Evolutionary conservation across 805 yeast species (phyloP).

Genomic region (Yarrowia sp.): DNA sequence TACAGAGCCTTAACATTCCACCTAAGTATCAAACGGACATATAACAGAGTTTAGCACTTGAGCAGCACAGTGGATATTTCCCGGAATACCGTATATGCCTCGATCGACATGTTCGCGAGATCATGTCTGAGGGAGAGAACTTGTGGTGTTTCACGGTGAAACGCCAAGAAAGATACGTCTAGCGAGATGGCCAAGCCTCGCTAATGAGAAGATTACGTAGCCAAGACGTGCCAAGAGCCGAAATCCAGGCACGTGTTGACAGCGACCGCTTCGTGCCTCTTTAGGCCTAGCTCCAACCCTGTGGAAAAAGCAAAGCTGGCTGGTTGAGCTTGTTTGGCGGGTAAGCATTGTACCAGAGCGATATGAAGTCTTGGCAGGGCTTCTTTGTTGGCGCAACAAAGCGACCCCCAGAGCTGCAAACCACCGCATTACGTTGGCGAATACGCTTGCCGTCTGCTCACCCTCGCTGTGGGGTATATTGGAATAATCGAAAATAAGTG

Average conservation of each 20-base stretch:
- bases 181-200: background rate
- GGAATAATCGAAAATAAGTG: background rate
- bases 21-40: background rate
- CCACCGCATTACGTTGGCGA: background rate
- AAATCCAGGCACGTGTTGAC: background rate
- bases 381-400: background rate
- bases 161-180: background rate
- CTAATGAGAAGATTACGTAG: background rate
- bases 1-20: background rate
- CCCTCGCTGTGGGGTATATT: background rate
- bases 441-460: background rate
- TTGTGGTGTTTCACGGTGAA: no score
- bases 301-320: background rate
- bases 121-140: background rate
- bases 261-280: background rate
- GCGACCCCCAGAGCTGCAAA: background rate
- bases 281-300: background rate
- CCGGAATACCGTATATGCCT: constrained; percentile 12
- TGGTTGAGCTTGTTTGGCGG: background rate
- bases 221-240: background rate
- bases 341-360: background rate
- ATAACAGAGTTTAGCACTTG: constrained; percentile 7
- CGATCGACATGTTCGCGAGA: constrained; percentile 14
- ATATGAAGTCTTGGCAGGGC: background rate
- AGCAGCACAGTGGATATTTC: constrained; percentile 17